phyloP scores from a whole-genome alignment of 2,329 filamentous ascomycete species.

The Ascosphaera pollenicola region DNA sequence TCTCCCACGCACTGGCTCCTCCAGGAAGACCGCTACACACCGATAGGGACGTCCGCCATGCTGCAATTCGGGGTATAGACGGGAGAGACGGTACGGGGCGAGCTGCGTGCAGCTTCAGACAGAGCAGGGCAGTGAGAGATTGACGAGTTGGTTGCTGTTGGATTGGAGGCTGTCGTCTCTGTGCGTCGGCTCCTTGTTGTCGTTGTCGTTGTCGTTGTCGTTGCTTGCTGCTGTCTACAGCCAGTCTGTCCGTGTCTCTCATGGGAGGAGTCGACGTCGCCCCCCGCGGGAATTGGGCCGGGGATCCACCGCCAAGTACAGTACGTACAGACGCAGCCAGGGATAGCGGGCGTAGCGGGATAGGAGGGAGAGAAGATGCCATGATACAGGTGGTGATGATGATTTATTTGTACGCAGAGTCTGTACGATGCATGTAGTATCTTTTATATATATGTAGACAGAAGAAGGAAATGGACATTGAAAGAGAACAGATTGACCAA shows the following conservation, averaged over 20 bases:
- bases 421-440: no score
- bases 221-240: no score
- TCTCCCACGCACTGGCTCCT: no score
- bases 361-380: background rate
- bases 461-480: no score
- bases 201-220: background rate
- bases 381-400: background rate
- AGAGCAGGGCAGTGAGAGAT: background rate
- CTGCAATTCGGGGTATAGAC: background rate
- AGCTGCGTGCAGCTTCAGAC: background rate
- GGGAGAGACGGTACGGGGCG: background rate
- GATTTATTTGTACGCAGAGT: no score
- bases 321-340: background rate
- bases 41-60: slow-evolving; percentile 29
- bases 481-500: no score
- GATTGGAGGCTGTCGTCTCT: no score
- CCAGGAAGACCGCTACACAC: slow-evolving; percentile 11
- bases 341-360: background rate
- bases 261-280: background rate
- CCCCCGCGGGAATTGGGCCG: background rate
- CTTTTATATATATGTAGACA: no score
- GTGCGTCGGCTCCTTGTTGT: no score
- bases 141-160: background rate
- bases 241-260: no score
- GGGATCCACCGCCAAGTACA: background rate